These are phyloP conservation scores for Aspergillus puulaauensis DNA, from an alignment of 2,329 filamentous ascomycete genomes.

Conservation along the genomic window DNA sequence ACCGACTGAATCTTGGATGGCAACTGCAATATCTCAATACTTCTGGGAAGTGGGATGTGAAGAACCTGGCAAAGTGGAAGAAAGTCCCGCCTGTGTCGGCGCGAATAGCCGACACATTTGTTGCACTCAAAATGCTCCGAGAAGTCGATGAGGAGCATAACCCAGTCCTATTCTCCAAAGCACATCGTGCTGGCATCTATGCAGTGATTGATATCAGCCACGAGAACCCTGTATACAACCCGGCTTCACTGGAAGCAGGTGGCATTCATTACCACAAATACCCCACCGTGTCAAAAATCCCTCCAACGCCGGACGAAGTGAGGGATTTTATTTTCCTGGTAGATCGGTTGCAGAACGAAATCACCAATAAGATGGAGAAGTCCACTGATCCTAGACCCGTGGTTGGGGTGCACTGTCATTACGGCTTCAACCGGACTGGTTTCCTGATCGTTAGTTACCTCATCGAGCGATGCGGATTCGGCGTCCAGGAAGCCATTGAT, in stretches of 20 bases:
- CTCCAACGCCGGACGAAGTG: conserved; percentile 66
- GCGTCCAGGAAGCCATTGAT: conserved; percentile 74
- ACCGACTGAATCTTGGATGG: conserved; percentile 80
- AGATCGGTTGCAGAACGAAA: conserved; percentile 59
- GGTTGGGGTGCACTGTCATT: conserved; percentile 90
- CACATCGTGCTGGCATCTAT: conserved; percentile 67
- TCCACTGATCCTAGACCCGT: conserved; percentile 48
- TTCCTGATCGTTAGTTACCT: conserved; percentile 89
- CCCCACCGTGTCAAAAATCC: conserved; percentile 87
- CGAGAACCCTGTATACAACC: conserved; percentile 86
- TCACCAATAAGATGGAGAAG: conserved; percentile 47
- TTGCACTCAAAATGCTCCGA: conserved; percentile 88
- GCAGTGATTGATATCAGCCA: conserved; percentile 89
- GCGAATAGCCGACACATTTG: conserved; percentile 76
- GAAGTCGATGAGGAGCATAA: conserved; percentile 84
- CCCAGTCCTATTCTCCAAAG: conserved; percentile 67
- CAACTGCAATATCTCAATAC: conserved; percentile 85
- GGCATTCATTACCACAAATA: conserved; percentile 80
- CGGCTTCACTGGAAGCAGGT: conserved; percentile 64
- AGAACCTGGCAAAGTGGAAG: conserved; percentile 91
- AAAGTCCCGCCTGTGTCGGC: conserved; percentile 73
- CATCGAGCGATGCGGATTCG: conserved; percentile 74
- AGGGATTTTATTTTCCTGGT: conserved; percentile 59
- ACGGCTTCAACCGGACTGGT: conserved; percentile 91
- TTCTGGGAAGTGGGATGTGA: conserved; percentile 96